phyloP scores from a whole-genome alignment of 139 green algal species.

The Asterochloris erici region DNA sequence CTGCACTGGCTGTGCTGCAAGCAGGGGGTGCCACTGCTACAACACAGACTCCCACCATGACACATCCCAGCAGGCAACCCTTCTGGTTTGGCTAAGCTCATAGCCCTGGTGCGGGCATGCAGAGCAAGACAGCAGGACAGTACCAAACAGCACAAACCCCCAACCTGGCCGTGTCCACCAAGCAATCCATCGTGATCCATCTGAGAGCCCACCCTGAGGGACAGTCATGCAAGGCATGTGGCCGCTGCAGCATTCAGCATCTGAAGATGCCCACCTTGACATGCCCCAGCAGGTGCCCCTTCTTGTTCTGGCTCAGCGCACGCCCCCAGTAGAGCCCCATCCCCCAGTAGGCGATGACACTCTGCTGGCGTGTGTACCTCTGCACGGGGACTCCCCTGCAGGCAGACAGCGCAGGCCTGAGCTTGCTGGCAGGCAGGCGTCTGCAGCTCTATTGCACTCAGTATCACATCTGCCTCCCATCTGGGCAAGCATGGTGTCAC shows the following conservation, averaged over 20 bases:
- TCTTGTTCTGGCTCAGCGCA: constrained; percentile 48
- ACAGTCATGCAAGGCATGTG: neutral
- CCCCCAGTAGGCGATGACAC: constrained; percentile 40
- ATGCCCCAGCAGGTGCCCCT: constrained; percentile 51
- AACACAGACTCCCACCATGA: constrained; percentile 27
- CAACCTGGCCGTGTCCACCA: no score
- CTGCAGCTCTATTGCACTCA: neutral
- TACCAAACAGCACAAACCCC: no score
- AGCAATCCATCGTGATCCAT: no score
- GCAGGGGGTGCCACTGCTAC: neutral
- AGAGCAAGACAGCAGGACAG: no score
- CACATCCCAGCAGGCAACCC: constrained; percentile 49
- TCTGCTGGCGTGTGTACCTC: constrained; percentile 36
- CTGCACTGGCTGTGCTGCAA: no score
- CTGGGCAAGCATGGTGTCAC: no score
- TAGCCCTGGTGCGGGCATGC: constrained; percentile 56
- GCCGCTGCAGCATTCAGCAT: neutral
- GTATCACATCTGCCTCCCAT: neutral
- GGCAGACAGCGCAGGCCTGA: neutral
- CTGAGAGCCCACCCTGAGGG: neutral
- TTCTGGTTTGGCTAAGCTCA: constrained; percentile 50
- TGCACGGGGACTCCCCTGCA: constrained; percentile 49
- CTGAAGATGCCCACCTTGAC: constrained; percentile 33
- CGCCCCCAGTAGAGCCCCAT: constrained; percentile 55
- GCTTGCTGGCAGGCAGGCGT: neutral